Percentiles rank a stretch among this genome's conserved stretches.
phyloP scores from a whole-genome alignment of 73 alveolate genomes.

The Paramecium sonneborni region DNA sequence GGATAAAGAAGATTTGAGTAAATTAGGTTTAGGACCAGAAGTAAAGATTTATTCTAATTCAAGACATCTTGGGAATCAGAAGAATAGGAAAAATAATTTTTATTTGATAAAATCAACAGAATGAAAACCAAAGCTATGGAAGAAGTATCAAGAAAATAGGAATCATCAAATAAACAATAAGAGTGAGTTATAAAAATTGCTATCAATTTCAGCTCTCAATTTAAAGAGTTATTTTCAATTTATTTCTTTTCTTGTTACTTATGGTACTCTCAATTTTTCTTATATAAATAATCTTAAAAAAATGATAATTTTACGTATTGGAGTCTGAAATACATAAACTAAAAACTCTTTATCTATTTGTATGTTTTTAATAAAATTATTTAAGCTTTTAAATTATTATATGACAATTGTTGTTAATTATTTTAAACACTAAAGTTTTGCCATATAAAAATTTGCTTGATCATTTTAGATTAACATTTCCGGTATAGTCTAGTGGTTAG shows the following conservation, averaged over 20 bases:
- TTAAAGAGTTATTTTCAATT: background rate
- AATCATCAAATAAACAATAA: background rate
- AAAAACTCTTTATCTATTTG: no score
- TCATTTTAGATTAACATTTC: background rate
- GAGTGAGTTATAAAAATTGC: background rate
- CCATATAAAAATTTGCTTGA: background rate
- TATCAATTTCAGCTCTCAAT: background rate
- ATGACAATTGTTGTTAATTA: background rate
- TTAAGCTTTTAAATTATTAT: background rate
- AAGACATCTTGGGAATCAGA: constrained; percentile 67
- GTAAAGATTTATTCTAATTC: background rate
- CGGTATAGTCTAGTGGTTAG: constrained; percentile 66
- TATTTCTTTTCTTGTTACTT: no score
- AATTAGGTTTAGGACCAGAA: constrained; percentile 80
- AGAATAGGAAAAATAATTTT: constrained; percentile 58
- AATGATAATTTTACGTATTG: no score
- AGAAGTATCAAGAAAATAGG: background rate
- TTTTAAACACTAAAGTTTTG: background rate
- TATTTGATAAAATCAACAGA: constrained; percentile 57
- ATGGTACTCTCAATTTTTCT: no score
- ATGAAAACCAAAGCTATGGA: constrained; percentile 55
- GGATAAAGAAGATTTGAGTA: constrained; percentile 82
- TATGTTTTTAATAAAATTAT: no score
- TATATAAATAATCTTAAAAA: no score
- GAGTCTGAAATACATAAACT: no score